These are phyloP conservation scores for Ophiocordyceps camponoti-floridani DNA, from an alignment of 2,329 filamentous ascomycete genomes.

Conservation along the genomic window DNA sequence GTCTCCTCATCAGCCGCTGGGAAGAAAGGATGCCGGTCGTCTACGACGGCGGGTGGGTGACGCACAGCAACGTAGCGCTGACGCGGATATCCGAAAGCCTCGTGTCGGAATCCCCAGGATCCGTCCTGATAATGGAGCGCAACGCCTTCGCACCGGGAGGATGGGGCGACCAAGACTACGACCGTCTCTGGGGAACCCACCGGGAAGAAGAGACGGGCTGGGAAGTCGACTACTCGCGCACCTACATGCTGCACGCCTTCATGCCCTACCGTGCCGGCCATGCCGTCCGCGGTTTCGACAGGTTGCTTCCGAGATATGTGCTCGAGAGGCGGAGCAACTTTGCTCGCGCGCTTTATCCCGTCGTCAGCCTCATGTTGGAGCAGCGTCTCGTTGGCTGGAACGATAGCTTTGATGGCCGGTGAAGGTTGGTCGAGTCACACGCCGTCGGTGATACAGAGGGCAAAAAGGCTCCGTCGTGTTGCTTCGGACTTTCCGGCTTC, in stretches of 20 bases:
- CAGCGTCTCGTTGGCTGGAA: constrained; percentile 1
- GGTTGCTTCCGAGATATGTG: constrained; percentile 7
- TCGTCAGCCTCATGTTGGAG: constrained; percentile 6
- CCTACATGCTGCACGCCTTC: constrained; percentile 9
- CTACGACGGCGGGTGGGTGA: constrained; percentile 11
- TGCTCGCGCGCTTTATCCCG: constrained; percentile 7
- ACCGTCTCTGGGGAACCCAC: background rate
- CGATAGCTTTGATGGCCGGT: constrained; percentile 3
- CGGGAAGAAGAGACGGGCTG: constrained; percentile 3
- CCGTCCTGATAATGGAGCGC: constrained; percentile 6
- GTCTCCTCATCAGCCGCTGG: constrained; percentile 6
- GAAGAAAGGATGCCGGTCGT: constrained; percentile 8
- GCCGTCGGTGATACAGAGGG: too few relatives aligned
- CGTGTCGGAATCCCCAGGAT: constrained; percentile 5
- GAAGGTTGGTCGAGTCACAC: too few relatives aligned
- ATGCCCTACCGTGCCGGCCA: constrained; percentile 1
- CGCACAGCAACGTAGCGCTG: constrained; percentile 10
- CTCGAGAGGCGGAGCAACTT: constrained; percentile 9
- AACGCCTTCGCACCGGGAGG: background rate
- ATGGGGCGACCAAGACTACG: background rate
- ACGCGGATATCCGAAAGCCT: constrained; percentile 27
- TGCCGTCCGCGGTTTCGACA: constrained; percentile 1
- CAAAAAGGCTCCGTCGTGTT: too few relatives aligned
- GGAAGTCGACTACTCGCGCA: constrained; percentile 6
- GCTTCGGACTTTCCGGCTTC: too few relatives aligned